Conservation (phyloP, 768 basidiomycete species). For the Mrakia frigida region DNA sequence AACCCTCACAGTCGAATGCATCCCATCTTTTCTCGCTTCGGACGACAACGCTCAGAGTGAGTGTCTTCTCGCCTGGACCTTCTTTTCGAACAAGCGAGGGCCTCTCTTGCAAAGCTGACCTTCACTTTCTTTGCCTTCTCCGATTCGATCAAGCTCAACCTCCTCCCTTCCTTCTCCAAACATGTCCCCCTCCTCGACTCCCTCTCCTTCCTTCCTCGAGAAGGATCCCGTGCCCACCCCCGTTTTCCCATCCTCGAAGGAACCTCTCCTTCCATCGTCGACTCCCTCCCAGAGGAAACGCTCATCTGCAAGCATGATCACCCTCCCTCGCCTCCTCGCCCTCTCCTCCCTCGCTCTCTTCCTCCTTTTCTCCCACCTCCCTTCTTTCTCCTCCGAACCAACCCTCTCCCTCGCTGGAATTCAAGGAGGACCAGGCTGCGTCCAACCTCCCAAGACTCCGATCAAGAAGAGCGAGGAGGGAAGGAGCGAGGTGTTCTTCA, state of each 20-base stretch:
- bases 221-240: not conserved
- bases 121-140: not conserved
- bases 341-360: slow-evolving; percentile 17
- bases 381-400: not conserved
- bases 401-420: slow-evolving; percentile 8
- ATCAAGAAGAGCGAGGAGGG: not conserved
- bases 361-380: not conserved
- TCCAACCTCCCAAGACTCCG: not conserved
- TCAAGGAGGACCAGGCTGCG: slow-evolving; percentile 2
- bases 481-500: slow-evolving; percentile 20
- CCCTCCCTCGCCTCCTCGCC: slow-evolving; percentile 8
- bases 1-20: not conserved
- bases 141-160: no score
- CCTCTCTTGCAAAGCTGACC: not conserved
- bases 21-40: slow-evolving; percentile 2
- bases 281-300: not conserved
- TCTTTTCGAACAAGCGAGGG: not conserved
- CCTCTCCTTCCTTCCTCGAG: not conserved
- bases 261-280: not conserved
- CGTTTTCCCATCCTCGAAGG: not conserved
- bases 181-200: not conserved
- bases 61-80: not conserved
- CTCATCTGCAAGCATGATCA: no score
- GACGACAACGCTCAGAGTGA: not conserved
- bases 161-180: not conserved